Conservation (phyloP, 768 basidiomycete genomes). For the Tylopilus balloui region DNA sequence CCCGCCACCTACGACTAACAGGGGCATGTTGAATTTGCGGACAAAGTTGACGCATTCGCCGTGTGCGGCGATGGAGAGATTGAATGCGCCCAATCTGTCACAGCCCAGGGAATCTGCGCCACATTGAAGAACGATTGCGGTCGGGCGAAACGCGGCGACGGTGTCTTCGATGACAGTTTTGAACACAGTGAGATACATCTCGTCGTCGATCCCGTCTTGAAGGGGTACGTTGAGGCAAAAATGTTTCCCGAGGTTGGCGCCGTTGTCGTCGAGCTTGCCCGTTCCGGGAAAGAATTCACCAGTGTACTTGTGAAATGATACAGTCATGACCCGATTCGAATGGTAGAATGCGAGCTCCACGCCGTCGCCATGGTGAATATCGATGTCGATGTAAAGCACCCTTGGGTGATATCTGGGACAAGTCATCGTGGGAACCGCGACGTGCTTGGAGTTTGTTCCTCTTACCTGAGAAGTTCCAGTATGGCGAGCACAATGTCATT, state of each 20-base stretch:
- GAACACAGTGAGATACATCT: constrained; percentile 93
- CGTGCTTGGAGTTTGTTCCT: neutral
- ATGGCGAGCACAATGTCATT: constrained; percentile 97
- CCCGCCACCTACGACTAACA: constrained; percentile 90
- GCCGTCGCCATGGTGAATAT: constrained; percentile 98
- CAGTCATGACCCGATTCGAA: constrained; percentile 96
- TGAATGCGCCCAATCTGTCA: constrained; percentile 94
- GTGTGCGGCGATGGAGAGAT: constrained; percentile 94
- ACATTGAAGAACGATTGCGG: constrained; percentile 91
- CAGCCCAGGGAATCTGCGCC: constrained; percentile 96
- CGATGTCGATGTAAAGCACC: constrained; percentile 97
- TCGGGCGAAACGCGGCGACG: constrained; percentile 82
- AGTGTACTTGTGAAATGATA: constrained; percentile 98
- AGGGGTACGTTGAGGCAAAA: constrained; percentile 95
- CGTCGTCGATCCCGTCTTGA: constrained; percentile 94
- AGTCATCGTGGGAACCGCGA: neutral
- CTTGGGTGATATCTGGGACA: constrained; percentile 78
- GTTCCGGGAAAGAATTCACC: constrained; percentile 99
- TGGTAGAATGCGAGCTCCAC: constrained; percentile 98
- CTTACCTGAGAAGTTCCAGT: constrained; percentile 81
- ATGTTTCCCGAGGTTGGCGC: constrained; percentile 83
- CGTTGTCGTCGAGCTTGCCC: constrained; percentile 92
- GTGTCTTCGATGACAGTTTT: constrained; percentile 95
- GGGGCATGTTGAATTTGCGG: constrained; percentile 83
- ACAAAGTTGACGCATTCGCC: constrained; percentile 99